Percentiles rank a stretch among this genome's conserved stretches.
Conservation (phyloP, 495 filamentous ascomycete genomes). For the Hypoxylon lienhwacheense region DNA sequence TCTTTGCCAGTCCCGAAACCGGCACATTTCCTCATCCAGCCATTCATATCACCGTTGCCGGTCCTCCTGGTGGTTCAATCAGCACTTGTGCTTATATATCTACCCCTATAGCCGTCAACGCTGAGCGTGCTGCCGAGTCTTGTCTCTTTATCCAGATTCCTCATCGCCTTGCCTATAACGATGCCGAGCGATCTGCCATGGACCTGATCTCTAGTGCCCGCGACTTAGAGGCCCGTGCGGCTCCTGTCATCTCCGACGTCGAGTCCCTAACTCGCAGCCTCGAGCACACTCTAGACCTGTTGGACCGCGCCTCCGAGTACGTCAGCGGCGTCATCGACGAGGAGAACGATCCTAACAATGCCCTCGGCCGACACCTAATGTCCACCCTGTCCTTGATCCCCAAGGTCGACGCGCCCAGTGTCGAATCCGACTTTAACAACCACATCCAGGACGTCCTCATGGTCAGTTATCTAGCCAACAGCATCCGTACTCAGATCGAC, state of each 20-base stretch:
- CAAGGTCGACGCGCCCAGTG: constrained; percentile 84
- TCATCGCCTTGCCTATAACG: constrained; percentile 79
- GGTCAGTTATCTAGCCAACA: constrained; percentile 96
- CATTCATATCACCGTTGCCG: constrained; percentile 92
- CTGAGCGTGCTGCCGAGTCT: constrained; percentile 90
- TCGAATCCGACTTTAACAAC: constrained; percentile 98
- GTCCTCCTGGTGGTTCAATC: constrained; percentile 79
- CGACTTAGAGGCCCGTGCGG: constrained; percentile 71
- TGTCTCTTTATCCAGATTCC: constrained; percentile 96
- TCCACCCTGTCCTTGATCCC: constrained; percentile 88
- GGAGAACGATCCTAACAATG: constrained; percentile 68
- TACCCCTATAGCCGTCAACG: constrained; percentile 89
- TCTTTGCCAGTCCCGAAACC: constrained; percentile 94
- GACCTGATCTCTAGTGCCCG: constrained; percentile 82
- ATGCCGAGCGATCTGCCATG: constrained; percentile 88
- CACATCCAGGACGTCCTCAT: constrained; percentile 98
- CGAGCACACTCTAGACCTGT: constrained; percentile 80
- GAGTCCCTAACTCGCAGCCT: constrained; percentile 81
- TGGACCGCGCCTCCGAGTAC: constrained; percentile 87
- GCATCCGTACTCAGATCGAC: constrained; percentile 98
- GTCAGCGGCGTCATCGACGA: constrained; percentile 76
- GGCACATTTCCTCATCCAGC: constrained; percentile 96
- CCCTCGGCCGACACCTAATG: constrained; percentile 91
- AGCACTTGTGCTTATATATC: constrained; percentile 90
- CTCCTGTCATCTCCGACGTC: constrained; percentile 78